These are phyloP conservation scores for Apiospora phragmitis DNA, from an alignment of 2,329 filamentous ascomycete species.

Conservation along the genomic window DNA sequence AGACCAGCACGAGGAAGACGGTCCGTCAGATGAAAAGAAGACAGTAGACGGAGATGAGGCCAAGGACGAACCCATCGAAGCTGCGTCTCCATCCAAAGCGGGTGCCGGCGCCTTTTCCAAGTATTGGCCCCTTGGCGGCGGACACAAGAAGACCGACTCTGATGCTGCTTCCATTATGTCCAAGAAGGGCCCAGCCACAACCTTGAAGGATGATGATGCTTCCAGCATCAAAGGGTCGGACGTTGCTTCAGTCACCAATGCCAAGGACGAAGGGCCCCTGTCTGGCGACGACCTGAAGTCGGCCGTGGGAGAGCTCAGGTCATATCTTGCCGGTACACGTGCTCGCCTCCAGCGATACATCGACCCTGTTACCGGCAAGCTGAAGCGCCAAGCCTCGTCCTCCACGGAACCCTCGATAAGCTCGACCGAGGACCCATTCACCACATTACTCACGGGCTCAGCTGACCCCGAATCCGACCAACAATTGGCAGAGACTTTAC, in stretches of 20 bases:
- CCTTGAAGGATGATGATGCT: slow-evolving; percentile 48
- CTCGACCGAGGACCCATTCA: slow-evolving; percentile 34
- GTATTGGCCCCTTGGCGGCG: slow-evolving; percentile 47
- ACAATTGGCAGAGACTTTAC: slow-evolving; percentile 70
- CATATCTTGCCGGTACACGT: slow-evolving; percentile 85
- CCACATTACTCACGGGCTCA: slow-evolving; percentile 39
- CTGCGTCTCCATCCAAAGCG: slow-evolving; percentile 39
- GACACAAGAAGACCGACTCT: slow-evolving; percentile 45
- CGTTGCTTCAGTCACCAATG: not conserved
- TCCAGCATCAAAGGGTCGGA: slow-evolving; percentile 46
- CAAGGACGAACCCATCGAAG: slow-evolving; percentile 23
- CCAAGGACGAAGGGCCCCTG: slow-evolving; percentile 31
- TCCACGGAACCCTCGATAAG: slow-evolving; percentile 47
- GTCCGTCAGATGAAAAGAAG: slow-evolving; percentile 34
- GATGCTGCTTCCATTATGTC: slow-evolving; percentile 62
- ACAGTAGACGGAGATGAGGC: slow-evolving; percentile 34
- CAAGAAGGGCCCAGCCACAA: slow-evolving; percentile 50
- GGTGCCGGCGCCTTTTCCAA: slow-evolving; percentile 50
- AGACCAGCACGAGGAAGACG: slow-evolving; percentile 36
- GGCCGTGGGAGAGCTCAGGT: slow-evolving; percentile 80
- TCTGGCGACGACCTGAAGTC: slow-evolving; percentile 82
- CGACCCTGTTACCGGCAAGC: slow-evolving; percentile 61
- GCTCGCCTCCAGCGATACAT: slow-evolving; percentile 62
- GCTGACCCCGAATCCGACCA: slow-evolving; percentile 50
- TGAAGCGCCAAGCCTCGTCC: slow-evolving; percentile 58